Evolutionary conservation across 1,284 basidiomycete genomes (phyloP), one percentile per base, ranked within the genome.

Genomic region (Cryptococcus depauperatus): DNA sequence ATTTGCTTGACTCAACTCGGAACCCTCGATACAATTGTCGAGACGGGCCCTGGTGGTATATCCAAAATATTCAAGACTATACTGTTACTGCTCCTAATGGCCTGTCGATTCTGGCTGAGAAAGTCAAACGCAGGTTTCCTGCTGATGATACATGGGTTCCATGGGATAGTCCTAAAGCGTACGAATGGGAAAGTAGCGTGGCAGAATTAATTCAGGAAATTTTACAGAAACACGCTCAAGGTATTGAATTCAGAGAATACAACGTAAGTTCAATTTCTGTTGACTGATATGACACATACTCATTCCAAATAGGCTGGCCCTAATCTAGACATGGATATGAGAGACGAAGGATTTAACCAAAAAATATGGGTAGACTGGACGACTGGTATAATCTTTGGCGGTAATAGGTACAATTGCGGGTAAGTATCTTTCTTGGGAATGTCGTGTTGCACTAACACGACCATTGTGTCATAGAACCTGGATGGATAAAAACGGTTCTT

Each of bases 401-500:
- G 93, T 11, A 97, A 84, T 70, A 73, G 77, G 48, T 76, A 79
- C 70, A 71, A 71, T 55, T 71, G 70, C 53, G 70, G n/a, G n/a
- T n/a, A n/a, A 66, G 61, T 61, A 37, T 19, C 23, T 22, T 37
- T 25, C 18, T 5, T 28, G 21, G 3, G 41, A 25, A 14, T 14
- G 19, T 4, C 40, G n/a, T n/a, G n/a, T 41, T 26, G 27, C 32
- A 16, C 22, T 26, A 5, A 14, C 16, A 13, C 9, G 2, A 23
- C 32, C 10, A 5, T 18, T 58, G 51, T 51, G 83, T 59, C 87
- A n/a, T n/a, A n/a, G 88, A 28, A 92, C 90, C 0, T 93, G 89
- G 89, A 90, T 91, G 87, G 89, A 93, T 74, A 93, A 93, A 77
- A 93, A 90, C 85, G 91, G 91, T 34, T 89, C 91, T 61, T 89